These are phyloP conservation scores for Wallacemonas sp. DNA, from an alignment of 208 protist species.

Conservation along the genomic window DNA sequence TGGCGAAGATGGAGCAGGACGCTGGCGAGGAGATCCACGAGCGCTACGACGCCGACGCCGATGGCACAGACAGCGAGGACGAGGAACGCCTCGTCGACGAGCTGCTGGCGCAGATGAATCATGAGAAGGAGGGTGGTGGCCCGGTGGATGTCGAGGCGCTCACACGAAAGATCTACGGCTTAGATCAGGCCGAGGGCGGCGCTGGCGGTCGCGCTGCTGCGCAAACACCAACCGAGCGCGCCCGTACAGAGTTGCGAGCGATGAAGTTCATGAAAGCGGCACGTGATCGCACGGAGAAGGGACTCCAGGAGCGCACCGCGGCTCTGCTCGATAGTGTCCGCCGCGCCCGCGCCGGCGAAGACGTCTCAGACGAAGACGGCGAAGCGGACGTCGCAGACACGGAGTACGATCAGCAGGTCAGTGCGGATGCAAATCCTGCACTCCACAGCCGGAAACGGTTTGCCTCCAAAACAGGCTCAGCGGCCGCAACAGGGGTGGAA, in stretches of 20 bases:
- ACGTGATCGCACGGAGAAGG: constrained; percentile 49
- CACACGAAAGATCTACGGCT: constrained; percentile 12
- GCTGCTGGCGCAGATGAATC: constrained; percentile 50
- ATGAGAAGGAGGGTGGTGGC: constrained; percentile 24
- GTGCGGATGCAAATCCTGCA: not conserved
- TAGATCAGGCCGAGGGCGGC: constrained; percentile 14
- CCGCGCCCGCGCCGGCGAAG: constrained; percentile 25
- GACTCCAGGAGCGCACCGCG: not conserved
- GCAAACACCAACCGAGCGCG: constrained; percentile 56
- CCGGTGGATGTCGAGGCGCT: constrained; percentile 11
- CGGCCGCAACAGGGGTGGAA: not conserved
- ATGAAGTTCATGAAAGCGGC: constrained; percentile 92
- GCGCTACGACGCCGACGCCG: constrained; percentile 42
- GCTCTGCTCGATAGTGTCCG: constrained; percentile 14
- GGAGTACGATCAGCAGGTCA: not conserved
- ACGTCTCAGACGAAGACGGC: constrained; percentile 28
- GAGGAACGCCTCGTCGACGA: constrained; percentile 87
- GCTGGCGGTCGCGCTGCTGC: not conserved
- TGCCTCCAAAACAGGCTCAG: not conserved
- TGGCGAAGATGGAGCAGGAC: constrained; percentile 90
- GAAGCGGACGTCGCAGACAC: constrained; percentile 11
- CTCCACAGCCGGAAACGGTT: not conserved
- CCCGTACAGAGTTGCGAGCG: constrained; percentile 57
- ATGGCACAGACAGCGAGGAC: constrained; percentile 34
- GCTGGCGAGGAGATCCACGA: constrained; percentile 75